Base-by-base conservation (phyloP, 495 filamentous ascomycete genomes). In the Aspergillus steynii region DNA sequence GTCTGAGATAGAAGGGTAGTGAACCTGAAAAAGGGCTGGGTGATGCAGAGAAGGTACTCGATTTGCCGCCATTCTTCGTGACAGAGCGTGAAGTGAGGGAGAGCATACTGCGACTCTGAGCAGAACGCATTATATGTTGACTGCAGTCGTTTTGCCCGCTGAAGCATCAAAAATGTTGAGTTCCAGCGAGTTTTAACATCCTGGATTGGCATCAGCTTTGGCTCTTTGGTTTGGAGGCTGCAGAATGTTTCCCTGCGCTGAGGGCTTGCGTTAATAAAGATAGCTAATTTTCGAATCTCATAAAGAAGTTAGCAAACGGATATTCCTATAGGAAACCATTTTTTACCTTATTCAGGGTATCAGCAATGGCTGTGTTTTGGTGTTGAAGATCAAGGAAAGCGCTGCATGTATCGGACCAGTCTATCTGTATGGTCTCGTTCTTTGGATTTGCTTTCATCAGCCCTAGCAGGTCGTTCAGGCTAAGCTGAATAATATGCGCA, bases 1-100 rank as follows among this genome's bases (percentile, higher is more conserved):
- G 46, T 66, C 37, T 58, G 50, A 46, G 26, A 66, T 3, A 70
- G 45, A 12, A 7, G 0, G 1, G 37, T 59, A 0, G 46, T 68
- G n/a, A 54, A 68, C 6, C 29, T 50, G 28, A 63, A 68, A 58
- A 68, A 70, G 7, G 49, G 34, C 4, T 47, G 9, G 5, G 49
- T 61, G 27, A 61, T 61, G 27, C 12, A 25, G 20, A 61, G 53
- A 28, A 57, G 42, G 61, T 71, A 71, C 20, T 68, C 57, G 55
- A 71, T 31, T 37, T 71, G 56, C 0, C 60, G 53, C 66, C 45
- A 71, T 58, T 68, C 57, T 14, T 68, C 55, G 1, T 51, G 0
- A 29, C 27, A 53, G 3, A 67, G n/a, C 9, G 20, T 0, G 1
- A 66, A 26, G 8, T 68, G 8, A 7, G 12, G 9, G 8, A 46